Base-by-base conservation (phyloP, 1,139 yeast species). In the Candida sanyaensis region DNA sequence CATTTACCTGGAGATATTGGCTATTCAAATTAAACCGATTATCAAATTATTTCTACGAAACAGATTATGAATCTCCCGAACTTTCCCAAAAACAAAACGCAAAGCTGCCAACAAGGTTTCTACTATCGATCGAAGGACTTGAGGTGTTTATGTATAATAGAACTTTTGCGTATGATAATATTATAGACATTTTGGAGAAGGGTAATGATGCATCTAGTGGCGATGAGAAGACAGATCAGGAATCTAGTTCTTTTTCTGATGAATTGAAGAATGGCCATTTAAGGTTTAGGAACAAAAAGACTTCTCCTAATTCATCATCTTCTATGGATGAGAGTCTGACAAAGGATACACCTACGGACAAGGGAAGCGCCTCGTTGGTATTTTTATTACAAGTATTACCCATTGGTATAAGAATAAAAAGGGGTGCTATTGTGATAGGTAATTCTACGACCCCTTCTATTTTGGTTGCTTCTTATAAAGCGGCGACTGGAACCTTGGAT, bases 1-100 rank as follows among this genome's bases (percentile, higher is more conserved):
- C 83, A 54, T 62, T 93, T 30, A 88, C 96, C 0, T 93, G 98
- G 98, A 66, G 96, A 51, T 93, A 90, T 63, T 93, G 98, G 98
- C 70, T 75, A 17, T 59, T 88, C 46, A 70, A 71, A 5, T 63
- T 71, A 17, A 78, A 84, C 3, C 71, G 87, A 55, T 59, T 72
- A 34, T 73, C 84, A 1, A 78, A 73, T 32, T 72, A 68, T 47
- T 60, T 58, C 38, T 57, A 63, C 12, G 55, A 62, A 34, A 53
- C 60, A 12, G 66, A 64, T 44, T 58, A 61, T 28, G 60, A 61
- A 46, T 68, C 45, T 9, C 46, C 44, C 10, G 41, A 46, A 9
- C 13, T 42, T n/a, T 43, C 55, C 8, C 61, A 56, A 44, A 56
- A 56, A 21, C 65, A 60, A 36, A 82, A 83, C 57, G 70, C 69